Evolutionary conservation across 139 green algal genomes (phyloP).

Genomic region (Chloropicon primus): DNA sequence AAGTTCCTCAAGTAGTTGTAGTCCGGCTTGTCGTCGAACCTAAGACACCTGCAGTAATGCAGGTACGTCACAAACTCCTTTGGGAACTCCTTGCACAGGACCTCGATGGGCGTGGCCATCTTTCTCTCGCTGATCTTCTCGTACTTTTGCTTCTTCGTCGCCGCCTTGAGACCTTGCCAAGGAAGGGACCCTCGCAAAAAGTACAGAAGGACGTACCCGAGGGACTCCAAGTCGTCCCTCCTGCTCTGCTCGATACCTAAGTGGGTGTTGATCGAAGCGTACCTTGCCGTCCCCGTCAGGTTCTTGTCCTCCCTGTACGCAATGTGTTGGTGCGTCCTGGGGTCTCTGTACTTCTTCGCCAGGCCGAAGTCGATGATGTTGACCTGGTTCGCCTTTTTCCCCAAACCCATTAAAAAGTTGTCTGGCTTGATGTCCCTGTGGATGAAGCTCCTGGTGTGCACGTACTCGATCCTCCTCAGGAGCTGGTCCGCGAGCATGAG

Average conservation of each 20-base stretch:
- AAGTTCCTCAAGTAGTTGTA: conserved; percentile 97
- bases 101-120: conserved; percentile 95
- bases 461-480: conserved; percentile 88
- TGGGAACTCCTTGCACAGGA: conserved; percentile 92
- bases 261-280: conserved; percentile 98
- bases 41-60: conserved; percentile 85
- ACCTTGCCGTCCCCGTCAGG: conserved; percentile 95
- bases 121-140: conserved; percentile 99
- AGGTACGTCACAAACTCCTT: conserved; percentile 96
- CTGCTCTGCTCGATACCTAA: conserved; percentile 96
- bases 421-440: conserved; percentile 97
- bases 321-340: conserved; percentile 98
- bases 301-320: conserved; percentile 99
- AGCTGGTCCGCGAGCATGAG: conserved; percentile 99
- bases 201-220: conserved; percentile 98
- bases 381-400: conserved; percentile 94
- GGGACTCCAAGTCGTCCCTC: conserved; percentile 88
- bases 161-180: conserved; percentile 94
- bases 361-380: conserved; percentile 99
- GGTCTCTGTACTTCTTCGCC: conserved; percentile 98
- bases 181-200: conserved; percentile 90
- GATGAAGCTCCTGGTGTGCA: conserved; percentile 96
- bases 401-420: conserved; percentile 98
- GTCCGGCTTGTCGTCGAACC: conserved; percentile 99
- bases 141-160: conserved; percentile 99